Percentiles rank a stretch among this genome's conserved stretches.
These are phyloP conservation scores for Backusella psychrophila DNA, from an alignment of 192 early-diverging fungal species.

Conservation along the genomic window DNA sequence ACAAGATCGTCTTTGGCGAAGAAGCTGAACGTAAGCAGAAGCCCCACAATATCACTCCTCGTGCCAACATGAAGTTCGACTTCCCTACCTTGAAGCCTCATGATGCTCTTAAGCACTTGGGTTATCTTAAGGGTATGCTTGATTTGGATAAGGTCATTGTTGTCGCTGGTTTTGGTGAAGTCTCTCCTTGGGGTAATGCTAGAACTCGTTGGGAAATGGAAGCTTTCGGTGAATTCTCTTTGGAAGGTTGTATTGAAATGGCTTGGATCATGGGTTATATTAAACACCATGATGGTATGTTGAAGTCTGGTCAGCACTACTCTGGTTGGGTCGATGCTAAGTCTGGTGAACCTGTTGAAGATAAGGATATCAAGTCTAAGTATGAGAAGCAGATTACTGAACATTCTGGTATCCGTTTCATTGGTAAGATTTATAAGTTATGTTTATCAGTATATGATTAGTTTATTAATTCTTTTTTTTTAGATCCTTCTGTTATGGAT, in stretches of 20 bases:
- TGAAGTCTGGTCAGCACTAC: conserved; percentile 77
- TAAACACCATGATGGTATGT: conserved; percentile 79
- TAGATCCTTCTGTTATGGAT: conserved; percentile 72
- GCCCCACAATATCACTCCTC: conserved; percentile 69
- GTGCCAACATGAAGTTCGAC: conserved; percentile 84
- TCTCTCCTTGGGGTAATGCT: conserved; percentile 87
- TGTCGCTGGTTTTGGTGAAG: conserved; percentile 90
- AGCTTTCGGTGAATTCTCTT: conserved; percentile 81
- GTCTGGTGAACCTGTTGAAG: conserved; percentile 81
- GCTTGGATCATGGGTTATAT: conserved; percentile 98
- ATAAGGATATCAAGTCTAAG: conserved; percentile 83
- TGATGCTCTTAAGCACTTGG: conserved; percentile 63
- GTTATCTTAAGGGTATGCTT: conserved; percentile 68
- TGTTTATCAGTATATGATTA: neutral
- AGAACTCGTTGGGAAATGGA: conserved; percentile 98
- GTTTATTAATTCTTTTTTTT: neutral
- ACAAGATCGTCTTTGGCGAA: conserved; percentile 71
- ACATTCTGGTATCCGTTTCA: conserved; percentile 90
- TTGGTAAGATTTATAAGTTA: conserved; percentile 44
- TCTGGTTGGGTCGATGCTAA: conserved; percentile 93
- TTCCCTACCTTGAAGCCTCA: conserved; percentile 70
- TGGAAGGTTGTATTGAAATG: conserved; percentile 94
- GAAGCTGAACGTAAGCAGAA: conserved; percentile 62
- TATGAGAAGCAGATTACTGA: conserved; percentile 88
- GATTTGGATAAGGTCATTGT: conserved; percentile 93